These are phyloP conservation scores for Platanus orientalis DNA, from an alignment of 164 flowering plant genomes.

Conservation along the genomic window DNA sequence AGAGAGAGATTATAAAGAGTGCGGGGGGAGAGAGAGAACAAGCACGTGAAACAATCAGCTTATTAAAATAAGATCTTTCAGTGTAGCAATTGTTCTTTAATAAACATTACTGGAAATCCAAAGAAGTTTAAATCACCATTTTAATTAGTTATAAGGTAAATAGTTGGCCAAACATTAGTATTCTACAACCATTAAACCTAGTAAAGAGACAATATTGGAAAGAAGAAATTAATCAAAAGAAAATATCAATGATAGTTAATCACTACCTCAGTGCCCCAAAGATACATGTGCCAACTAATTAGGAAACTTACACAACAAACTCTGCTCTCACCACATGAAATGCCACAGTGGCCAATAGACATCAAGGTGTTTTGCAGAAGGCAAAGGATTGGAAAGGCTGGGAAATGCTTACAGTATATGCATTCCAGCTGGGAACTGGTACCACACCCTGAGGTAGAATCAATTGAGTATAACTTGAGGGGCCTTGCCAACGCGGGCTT, in stretches of 20 bases:
- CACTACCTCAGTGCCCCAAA: no score
- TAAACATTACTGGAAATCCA: not conserved
- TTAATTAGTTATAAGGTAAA: no score
- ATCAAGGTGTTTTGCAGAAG: not conserved
- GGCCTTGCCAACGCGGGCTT: conserved; percentile 90
- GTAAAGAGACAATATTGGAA: not conserved
- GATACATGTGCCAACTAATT: no score
- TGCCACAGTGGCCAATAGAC: not conserved
- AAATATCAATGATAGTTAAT: no score
- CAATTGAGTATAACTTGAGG: conserved; percentile 79
- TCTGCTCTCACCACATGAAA: not conserved
- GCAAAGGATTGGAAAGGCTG: not conserved
- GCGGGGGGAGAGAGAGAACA: not conserved
- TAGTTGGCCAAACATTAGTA: no score
- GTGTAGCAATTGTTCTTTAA: not conserved
- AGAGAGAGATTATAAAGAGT: no score
- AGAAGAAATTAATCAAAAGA: not conserved
- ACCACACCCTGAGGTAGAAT: conserved; percentile 86
- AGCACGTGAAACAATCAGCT: no score
- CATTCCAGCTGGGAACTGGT: conserved; percentile 83
- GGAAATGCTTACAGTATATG: conserved; percentile 63
- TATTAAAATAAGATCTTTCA: no score
- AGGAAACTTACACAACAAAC: no score
- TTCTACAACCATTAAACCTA: not conserved
- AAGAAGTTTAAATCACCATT: not conserved